phyloP scores from a whole-genome alignment of 495 filamentous ascomycete genomes.

The Aspergillus sparsus region DNA sequence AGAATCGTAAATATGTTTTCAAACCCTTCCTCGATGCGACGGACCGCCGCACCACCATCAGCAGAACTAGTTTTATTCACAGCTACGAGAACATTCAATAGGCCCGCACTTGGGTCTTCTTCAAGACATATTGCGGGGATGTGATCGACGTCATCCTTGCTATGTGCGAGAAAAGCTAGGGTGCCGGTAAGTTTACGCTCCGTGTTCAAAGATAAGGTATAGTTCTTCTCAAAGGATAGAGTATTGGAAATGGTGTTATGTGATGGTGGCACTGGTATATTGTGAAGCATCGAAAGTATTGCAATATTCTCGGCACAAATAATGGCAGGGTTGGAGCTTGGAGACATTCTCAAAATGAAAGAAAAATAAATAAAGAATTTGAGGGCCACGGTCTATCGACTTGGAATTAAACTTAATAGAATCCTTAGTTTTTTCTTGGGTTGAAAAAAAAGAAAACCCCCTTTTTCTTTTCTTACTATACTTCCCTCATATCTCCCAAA shows the following conservation, averaged over 20 bases:
- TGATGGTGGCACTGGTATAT: constrained; percentile 7
- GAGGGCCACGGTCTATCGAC: too few relatives aligned
- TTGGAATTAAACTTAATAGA: too few relatives aligned
- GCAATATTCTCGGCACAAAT: constrained; percentile 10
- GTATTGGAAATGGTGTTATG: neutral
- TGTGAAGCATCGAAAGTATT: constrained; percentile 2
- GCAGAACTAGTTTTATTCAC: constrained; percentile 12
- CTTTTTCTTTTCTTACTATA: too few relatives aligned
- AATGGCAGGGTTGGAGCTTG: constrained; percentile 2
- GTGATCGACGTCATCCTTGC: constrained; percentile 9
- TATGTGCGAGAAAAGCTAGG: constrained; percentile 19
- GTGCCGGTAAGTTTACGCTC: constrained; percentile 4
- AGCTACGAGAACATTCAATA: constrained; percentile 16
- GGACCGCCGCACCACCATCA: constrained; percentile 13
- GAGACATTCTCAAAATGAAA: constrained; percentile 3
- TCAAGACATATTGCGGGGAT: constrained; percentile 19
- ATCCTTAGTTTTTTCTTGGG: too few relatives aligned
- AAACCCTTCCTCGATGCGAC: constrained; percentile 10
- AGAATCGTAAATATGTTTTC: constrained; percentile 17
- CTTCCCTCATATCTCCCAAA: too few relatives aligned
- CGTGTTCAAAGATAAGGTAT: constrained; percentile 1
- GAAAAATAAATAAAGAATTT: too few relatives aligned
- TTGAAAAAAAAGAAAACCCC: too few relatives aligned
- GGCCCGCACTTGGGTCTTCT: constrained; percentile 4
- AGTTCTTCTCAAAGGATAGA: neutral